Base-by-base conservation (phyloP, 352 stramenopile species). In the Globisporangium ultimum region DNA sequence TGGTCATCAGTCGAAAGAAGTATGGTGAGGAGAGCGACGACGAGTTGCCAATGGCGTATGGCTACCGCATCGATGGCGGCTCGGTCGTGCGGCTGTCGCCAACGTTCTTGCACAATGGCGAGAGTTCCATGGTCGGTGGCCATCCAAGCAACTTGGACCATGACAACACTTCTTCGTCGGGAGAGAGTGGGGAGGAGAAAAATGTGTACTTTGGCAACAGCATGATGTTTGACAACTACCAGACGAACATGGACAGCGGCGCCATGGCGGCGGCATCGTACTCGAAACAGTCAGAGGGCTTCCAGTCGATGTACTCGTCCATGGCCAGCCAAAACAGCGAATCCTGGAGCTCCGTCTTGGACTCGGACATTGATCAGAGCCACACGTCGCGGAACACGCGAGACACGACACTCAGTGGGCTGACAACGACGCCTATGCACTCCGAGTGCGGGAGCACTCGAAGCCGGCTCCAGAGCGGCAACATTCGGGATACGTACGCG, bases 341-440 rank as follows among this genome's bases (percentile, higher is more conserved):
- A 20, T 80, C 76, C 18, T 92, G 82, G 82, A 92, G 82, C 60
- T 92, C 82, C 2, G 82, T 92, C 21, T 58, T 92, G 45, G 80
- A 68, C 36, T 92, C 82, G 5, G 82, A 92, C 9, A 77, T 63
- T 14, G 72, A 88, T 17, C 48, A 66, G 21, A 64, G 64, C 18
- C 62, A 59, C 14, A 55, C 64, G 12, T 82, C 74, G 40, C 82
- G 82, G 15, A 80, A 80, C 62, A 92, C 82, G 15, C 82, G 82
- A 10, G 82, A 92, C 51, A 90, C 82, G 36, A 73, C 63, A 6
- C 66, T 91, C n/a, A 91, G 79, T 64, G 72, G 62, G 32, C 73
- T 83, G 58, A 88, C 77, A 10, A 60, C 77, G 10, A 60, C 51
- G 28, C 64, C 73, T 0, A 64, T 80, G 13, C 53, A 72, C 7